A percentile compares a stretch with the other conserved stretches of the same genome.
These are phyloP conservation scores for Jaminaea rosea DNA, from an alignment of 1,284 basidiomycete species.

Conservation along the genomic window DNA sequence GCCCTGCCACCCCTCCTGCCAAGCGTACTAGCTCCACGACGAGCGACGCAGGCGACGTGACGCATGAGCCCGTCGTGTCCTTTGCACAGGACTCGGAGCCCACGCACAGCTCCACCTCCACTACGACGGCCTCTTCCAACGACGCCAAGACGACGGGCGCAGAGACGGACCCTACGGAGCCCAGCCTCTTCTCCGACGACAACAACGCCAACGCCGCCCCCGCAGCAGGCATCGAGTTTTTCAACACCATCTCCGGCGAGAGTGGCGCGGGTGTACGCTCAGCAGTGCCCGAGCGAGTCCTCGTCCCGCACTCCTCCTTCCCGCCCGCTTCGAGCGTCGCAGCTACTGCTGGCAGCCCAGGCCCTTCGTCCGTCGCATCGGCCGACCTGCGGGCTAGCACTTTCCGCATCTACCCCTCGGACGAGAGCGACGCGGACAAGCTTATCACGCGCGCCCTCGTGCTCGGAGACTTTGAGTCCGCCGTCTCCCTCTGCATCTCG, in stretches of 20 bases:
- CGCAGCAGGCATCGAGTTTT: slow-evolving; percentile 67
- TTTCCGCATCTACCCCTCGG: slow-evolving; percentile 82
- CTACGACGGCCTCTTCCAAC: slow-evolving; percentile 5
- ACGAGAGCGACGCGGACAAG: slow-evolving; percentile 78
- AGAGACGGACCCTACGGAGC: slow-evolving; percentile 51
- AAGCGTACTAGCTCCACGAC: slow-evolving; percentile 3
- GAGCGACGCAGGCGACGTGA: slow-evolving; percentile 2
- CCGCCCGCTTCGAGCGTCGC: slow-evolving; percentile 47
- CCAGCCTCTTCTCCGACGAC: slow-evolving; percentile 81
- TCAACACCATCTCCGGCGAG: slow-evolving; percentile 59
- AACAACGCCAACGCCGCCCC: slow-evolving; percentile 55
- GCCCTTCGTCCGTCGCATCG: slow-evolving; percentile 65
- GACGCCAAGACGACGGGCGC: not conserved
- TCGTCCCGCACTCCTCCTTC: slow-evolving; percentile 52
- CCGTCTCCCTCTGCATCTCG: slow-evolving; percentile 82
- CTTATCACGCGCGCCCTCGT: slow-evolving; percentile 88
- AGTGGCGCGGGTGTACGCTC: slow-evolving; percentile 26
- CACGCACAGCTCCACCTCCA: slow-evolving; percentile 32
- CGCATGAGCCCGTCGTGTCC: slow-evolving; percentile 6
- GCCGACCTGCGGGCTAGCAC: slow-evolving; percentile 60
- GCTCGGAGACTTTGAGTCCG: slow-evolving; percentile 84
- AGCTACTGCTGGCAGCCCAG: slow-evolving; percentile 49
- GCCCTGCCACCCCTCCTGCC: not conserved
- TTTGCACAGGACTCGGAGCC: slow-evolving; percentile 1
- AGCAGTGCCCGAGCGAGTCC: slow-evolving; percentile 57